Percentiles rank a stretch among this genome's conserved stretches.
Evolutionary conservation across 1,139 yeast genomes (phyloP).

Genomic region (Hyphopichia burtonii): DNA sequence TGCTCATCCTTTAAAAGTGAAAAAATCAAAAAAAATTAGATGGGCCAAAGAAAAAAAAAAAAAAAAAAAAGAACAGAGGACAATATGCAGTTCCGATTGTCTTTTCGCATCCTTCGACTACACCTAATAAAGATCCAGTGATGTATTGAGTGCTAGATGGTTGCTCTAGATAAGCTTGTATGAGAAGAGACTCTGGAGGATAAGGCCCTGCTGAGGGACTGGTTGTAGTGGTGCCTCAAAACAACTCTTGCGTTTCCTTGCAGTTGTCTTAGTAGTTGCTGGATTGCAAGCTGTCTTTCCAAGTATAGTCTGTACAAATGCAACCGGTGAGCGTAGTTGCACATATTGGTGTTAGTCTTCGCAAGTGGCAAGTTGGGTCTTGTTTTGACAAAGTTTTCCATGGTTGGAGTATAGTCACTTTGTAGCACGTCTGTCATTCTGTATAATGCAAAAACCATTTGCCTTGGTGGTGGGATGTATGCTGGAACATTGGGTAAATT

Average conservation of each 20-base stretch:
- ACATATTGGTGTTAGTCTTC: slow-evolving; percentile 24
- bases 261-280: neutral
- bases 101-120: too few species aligned
- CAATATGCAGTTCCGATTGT: too few species aligned
- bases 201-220: slow-evolving; percentile 6
- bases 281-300: neutral
- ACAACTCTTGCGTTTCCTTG: neutral
- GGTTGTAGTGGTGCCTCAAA: slow-evolving; percentile 11
- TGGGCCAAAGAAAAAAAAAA: neutral
- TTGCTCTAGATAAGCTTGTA: neutral
- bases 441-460: slow-evolving; percentile 7
- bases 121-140: too few species aligned
- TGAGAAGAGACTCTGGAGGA: neutral
- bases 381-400: neutral
- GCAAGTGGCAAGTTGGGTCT: slow-evolving; percentile 19
- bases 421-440: slow-evolving; percentile 3
- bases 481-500: slow-evolving; percentile 8
- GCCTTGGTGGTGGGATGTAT: slow-evolving; percentile 15
- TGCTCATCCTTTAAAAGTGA: slow-evolving; percentile 4
- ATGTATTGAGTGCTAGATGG: too few species aligned
- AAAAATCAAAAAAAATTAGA: neutral
- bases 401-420: slow-evolving; percentile 1
- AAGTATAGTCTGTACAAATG: slow-evolving; percentile 14
- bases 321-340: slow-evolving; percentile 20
- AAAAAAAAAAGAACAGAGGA: neutral